Evolutionary conservation across 2,329 filamentous ascomycete genomes (phyloP), one percentile per base, ranked within the genome.

Genomic region (Camptophora hylomeconis): DNA sequence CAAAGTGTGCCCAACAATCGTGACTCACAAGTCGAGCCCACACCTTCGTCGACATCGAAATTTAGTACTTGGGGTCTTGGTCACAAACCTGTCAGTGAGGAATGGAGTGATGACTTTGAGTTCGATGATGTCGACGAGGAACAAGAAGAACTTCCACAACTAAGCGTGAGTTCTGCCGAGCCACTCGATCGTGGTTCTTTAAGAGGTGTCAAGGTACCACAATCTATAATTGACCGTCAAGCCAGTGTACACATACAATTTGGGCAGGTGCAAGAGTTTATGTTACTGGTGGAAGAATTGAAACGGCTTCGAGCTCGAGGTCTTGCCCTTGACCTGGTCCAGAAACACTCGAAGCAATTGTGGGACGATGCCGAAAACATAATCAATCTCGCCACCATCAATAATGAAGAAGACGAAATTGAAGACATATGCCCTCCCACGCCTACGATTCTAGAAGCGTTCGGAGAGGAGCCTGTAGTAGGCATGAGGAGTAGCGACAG

Each of bases 101-200:
- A 77, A 45, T 77, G 72, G 72, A 72, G 76, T 43, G 71, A 72
- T 30, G 72, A 77, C 44, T 77, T 77, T 43, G 72, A 75, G 32
- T 75, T 76, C 48, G 67, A 67, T 13, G 68, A 72, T 26, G 48
- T 56, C 8, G 54, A 60, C 15, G 61, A 66, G 18, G 23, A 30
- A 3, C 40, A 48, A 17, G 42, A 44, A 14, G 49, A 52, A 9
- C 23, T 24, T 16, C 24, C 25, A 50, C 64, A 46, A 62, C 57
- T 39, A 56, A 26, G 20, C 44, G 44, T 25, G 37, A 39, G 6
- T 36, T 38, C 11, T 22, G 35, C 25, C 10, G 21, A 11, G 12
- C 17, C n/a, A n/a, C 26, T 28, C 19, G 29, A 24, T 12, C 34
- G 38, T 9, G 41, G 42, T 17, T 41, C 41, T 11, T 40, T 45